Evolutionary conservation across 768 basidiomycete genomes (phyloP).

Genomic region (Daedaleopsis sinensis): DNA sequence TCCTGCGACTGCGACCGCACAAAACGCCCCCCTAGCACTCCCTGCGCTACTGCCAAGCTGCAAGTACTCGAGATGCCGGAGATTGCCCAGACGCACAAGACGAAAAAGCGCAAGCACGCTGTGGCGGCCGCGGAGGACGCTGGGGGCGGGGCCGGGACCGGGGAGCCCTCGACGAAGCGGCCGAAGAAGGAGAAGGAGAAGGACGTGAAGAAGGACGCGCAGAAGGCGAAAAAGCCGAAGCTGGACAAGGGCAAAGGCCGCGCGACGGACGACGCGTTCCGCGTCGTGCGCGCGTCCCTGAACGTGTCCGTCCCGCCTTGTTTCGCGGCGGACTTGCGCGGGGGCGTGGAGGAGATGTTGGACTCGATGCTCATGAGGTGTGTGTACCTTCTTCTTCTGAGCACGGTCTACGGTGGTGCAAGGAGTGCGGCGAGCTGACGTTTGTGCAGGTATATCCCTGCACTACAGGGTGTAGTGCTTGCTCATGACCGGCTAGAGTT

Average conservation of each 20-base stretch:
- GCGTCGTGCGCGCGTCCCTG: constrained; percentile 63
- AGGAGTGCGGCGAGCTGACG: constrained; percentile 5
- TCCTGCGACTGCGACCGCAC: not conserved
- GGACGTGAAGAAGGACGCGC: constrained; percentile 19
- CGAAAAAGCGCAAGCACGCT: constrained; percentile 56
- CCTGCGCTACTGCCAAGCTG: not conserved
- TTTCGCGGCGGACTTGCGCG: constrained; percentile 71
- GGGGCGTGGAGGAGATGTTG: constrained; percentile 85
- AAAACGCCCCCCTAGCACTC: not conserved
- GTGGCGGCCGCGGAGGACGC: constrained; percentile 19
- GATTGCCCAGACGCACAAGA: constrained; percentile 20
- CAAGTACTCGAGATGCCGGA: constrained; percentile 21
- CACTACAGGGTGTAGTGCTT: constrained; percentile 85
- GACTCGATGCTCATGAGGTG: constrained; percentile 97
- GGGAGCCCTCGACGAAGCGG: constrained; percentile 34
- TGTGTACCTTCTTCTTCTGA: constrained; percentile 19
- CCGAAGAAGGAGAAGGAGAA: constrained; percentile 37
- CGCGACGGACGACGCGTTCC: constrained; percentile 42
- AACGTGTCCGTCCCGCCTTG: constrained; percentile 79
- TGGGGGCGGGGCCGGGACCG: constrained; percentile 4
- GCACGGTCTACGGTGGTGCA: constrained; percentile 3
- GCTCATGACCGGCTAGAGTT: constrained; percentile 82
- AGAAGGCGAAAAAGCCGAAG: constrained; percentile 27
- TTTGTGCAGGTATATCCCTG: constrained; percentile 76
- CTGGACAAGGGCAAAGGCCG: constrained; percentile 29